Base-by-base conservation (phyloP, 495 filamentous ascomycete genomes). In the Daldinia vernicosa region DNA sequence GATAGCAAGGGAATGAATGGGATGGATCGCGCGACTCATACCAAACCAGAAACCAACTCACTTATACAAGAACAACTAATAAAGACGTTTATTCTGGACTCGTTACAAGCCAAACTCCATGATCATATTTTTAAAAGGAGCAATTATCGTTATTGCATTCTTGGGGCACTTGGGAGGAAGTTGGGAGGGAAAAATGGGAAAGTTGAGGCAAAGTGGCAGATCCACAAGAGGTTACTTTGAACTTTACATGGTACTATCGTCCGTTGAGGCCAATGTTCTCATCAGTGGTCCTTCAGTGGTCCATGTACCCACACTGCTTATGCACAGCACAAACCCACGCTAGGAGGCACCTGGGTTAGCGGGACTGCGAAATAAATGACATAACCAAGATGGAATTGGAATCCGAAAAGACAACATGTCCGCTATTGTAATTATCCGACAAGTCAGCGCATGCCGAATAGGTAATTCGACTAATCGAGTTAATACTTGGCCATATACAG, bases 41-140 rank as follows among this genome's bases (percentile, higher is more conserved):
- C 43, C 15, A 27, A 60, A 61, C 40, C 30, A 50, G 9, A 60
- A 63, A 33, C 50, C 30, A 39, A 74, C 74, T 71, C 50, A 76
- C 74, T 70, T 76, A 70, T 74, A 76, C 71, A 76, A 71, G 65
- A 72, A 71, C 67, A 69, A 59, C 24, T 69, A 71, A 50, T 58
- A 71, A 73, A 71, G 12, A 24, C 43, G 51, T 64, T 54, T 60
- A 64, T 19, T 60, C 24, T 55, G 55, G 35, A 24, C 26, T 68
- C 67, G 50, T 66, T 73, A 73, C 65, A 73, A 39, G 61, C 60
- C 27, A 73, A 43, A 39, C 66, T 66, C 70, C 70, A 73, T 73
- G 56, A 37, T 66, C 26, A 45, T 39, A 2, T 35, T 9, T 32
- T 60, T 40, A 54, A 62, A 15, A 73, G 32, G 56, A 69, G 66